Evolutionary conservation across 2,329 filamentous ascomycete species (phyloP), one percentile per base, ranked within the genome.

Genomic region (Pseudocercospora fuligena): DNA sequence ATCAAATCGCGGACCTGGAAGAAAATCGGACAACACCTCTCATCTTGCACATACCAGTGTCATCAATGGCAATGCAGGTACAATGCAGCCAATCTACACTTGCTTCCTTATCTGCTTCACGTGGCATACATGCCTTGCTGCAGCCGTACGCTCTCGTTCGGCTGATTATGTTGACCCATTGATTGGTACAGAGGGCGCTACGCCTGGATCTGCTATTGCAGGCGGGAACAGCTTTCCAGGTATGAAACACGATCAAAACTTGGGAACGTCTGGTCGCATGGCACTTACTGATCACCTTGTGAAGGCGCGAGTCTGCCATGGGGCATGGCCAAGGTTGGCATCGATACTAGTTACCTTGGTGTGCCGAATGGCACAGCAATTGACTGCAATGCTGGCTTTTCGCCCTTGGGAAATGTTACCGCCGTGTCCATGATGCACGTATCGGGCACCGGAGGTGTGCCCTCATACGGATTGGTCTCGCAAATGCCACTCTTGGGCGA

Each of bases 111-210:
- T 56, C 23, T 56, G 23, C 21, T 2, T 33, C 29, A 7, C 14
- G 23, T 56, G 25, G 21, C 16, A n/a, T 56, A 16, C 25, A 33
- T 27, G 16, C n/a, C 53, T 56, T 5, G 53, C 14, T 11, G 11
- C 11, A 19, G 53, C 53, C 8, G 3, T 33, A 7, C 21, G 25
- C 23, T 56, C 58, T 21, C 53, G 63, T 25, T 54, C 63, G 11
- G 53, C 67, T n/a, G 46, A 53, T 23, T 79, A 79, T 74, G 82
- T 84, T 8, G 82, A 84, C 64, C 77, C 80, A 0, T 79, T 84
- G 53, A 83, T 84, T 21, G 82, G 82, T 6, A 81, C 81, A 0
- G 82, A 83, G 69, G 82, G 82, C 7, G 80, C 80, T 0, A 80
- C 78, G 36, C 70, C 80, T 3, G 81, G 82, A 2, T 75, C 76